Base-by-base conservation (phyloP, 129 eudicot genomes). In the Kitagawia praeruptora region DNA sequence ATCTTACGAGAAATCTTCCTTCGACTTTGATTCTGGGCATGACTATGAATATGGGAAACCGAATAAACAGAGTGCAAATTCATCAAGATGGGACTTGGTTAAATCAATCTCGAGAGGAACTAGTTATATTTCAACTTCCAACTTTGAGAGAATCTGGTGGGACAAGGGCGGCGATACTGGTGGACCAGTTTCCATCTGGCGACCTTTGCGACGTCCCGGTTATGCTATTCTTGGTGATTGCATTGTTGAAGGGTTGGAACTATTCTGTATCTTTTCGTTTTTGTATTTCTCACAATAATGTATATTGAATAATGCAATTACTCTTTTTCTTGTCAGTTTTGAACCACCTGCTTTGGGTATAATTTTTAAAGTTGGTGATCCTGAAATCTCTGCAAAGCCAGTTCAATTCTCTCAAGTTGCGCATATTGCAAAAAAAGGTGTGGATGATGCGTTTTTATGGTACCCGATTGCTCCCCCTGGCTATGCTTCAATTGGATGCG, bases 391-490 rank as follows among this genome's bases (percentile, higher is more conserved):
- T 72, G 93, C 97, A 81, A 89, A 85, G 84, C 97, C 99, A 51
- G 85, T 87, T 27, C 97, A 90, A 75, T 96, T 92, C 69, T 92
- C 97, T n/a, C 91, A 89, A 86, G 97, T 92, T 84, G 96, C 98
- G 84, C 87, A 96, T 83, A 87, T 92, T 58, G 81, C 83, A 58
- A 85, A 82, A 56, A 96, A 87, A 90, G 97, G 95, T 28, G 80
- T 87, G 73, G 98, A 96, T 45, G 99, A 96, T 34, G 97, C 88
- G 51, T 88, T 90, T 85, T 90, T 96, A 79, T 96, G 99, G 99
- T 96, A 90, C 82, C 97, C 99, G n/a, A 80, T 96, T 79, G 98
- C 99, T 54, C 99, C 99, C 77, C 96, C 99, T 72, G 99, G 99
- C 44, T 96, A 96, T 89, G 95, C 89, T 78, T 88, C 99, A n/a